Base-by-base conservation (phyloP, 202 grass and related monocot genomes). In the Musa balbisiana region DNA sequence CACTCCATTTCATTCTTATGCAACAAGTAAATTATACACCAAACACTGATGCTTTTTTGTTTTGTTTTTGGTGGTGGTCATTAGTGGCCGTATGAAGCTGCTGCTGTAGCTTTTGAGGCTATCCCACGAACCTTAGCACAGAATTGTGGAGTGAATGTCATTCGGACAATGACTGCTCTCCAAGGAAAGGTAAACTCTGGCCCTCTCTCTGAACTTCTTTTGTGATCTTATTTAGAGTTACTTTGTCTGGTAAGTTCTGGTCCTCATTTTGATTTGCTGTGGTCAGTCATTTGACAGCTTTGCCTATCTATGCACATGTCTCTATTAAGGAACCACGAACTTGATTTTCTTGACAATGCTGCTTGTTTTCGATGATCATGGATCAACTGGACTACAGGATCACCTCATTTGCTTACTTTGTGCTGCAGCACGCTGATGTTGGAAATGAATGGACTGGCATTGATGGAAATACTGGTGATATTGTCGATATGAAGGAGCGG, bases 61-160 rank as follows among this genome's bases (percentile, higher is more conserved):
- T 50, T 79, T 52, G 10, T 82, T 68, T 87, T 90, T 79, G 80
- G 72, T 29, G 53, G 3, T 17, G 25, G 25, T 54, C 52, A 69
- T 49, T 80, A 99, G 95, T 99, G 95, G 95, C 95, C 95, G 11
- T 99, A 99, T 85, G 95, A 99, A 92, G 95, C 95, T 76, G 95
- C 95, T 84, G 95, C 91, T 56, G 71, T 99, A 83, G 95, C 95
- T 82, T 99, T 99, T 54, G 95, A 99, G 78, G 95, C 95, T 12
- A 99, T 99, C 71, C 95, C 95, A 50, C 90, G 95, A 87, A 99
- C 95, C 62, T 78, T 99, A 64, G 89, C 91, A 76, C 95, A 99
- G 69, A 99, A 99, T 84, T 99, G 95, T 12, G 95, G 95, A 62
- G 82, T 99, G 85, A 99, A 92, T 82, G 87, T 99, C 76, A 99